Base-by-base conservation (phyloP, 2,329 filamentous ascomycete species). In the Penicillium paneum region DNA sequence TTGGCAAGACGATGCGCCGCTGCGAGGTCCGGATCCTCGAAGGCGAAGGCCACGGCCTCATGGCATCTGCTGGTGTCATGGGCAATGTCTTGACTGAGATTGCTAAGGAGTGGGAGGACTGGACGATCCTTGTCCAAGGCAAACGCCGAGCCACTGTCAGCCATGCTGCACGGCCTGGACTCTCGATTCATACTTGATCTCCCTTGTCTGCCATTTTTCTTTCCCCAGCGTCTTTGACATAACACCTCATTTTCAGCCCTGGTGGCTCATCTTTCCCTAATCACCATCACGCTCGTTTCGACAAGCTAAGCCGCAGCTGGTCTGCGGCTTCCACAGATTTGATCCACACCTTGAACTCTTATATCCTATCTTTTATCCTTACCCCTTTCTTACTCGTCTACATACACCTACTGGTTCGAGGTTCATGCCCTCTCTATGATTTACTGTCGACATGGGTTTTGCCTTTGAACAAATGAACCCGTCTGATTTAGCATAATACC, bases 21-120 rank as follows among this genome's bases (percentile, higher is more conserved):
- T 97, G 93, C 71, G 94, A 97, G 71, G 90, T 99, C 13, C 81
- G 93, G 5, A 85, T 97, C 5, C 79, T 99, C 3, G 89, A 96
- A 62, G 91, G 90, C 6, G 93, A 99, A 72, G 91, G 92, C 3
- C 94, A 99, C 69, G 93, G 94, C 0, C 78, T 99, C 24, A 99
- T 99, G 94, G 94, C 94, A 0, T 95, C 88, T 62, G 92, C 94
- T 0, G 79, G 80, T 13, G 93, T 97, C 41, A 99, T 99, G 94
- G 90, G 91, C 40, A 86, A 87, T 19, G 89, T 97, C n/a, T 77
- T 99, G 34, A 93, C 91, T 73, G 94, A 99, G 76, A 96, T 99
- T 67, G 89, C 90, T 49, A 86, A 86, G 62, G 94, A 97, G 71
- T 97, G 93, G 93, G 89, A 92, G 62, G 90, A 93, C 65, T 93